These are phyloP conservation scores for Suillus placidus DNA, from an alignment of 768 basidiomycete species.

Conservation along the genomic window DNA sequence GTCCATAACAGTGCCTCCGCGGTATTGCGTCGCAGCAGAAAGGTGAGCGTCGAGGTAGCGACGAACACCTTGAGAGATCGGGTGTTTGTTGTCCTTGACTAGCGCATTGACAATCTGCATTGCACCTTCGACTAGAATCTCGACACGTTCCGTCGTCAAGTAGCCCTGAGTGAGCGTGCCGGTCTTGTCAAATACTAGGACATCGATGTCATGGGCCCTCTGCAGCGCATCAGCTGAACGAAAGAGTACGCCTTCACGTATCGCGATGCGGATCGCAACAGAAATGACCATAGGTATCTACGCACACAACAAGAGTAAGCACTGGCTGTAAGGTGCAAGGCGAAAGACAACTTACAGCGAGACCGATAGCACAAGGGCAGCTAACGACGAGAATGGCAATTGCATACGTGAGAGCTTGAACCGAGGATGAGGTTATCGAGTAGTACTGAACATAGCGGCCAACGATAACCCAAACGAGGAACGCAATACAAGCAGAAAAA, in stretches of 20 bases:
- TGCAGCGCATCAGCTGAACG: conserved; percentile 48
- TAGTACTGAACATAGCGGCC: conserved; percentile 32
- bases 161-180: conserved; percentile 54
- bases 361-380: too few species aligned
- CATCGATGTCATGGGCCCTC: conserved; percentile 42
- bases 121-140: conserved; percentile 26
- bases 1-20: conserved; percentile 13
- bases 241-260: conserved; percentile 33
- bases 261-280: conserved; percentile 20
- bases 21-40: conserved; percentile 6
- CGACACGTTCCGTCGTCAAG: conserved; percentile 40
- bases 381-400: too few species aligned
- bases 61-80: conserved; percentile 38
- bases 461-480: conserved; percentile 41
- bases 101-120: conserved; percentile 34
- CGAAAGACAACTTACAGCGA: too few species aligned
- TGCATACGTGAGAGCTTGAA: conserved; percentile 11
- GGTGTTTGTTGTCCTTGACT: conserved; percentile 38
- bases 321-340: too few species aligned
- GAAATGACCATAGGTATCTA: conserved; percentile 28
- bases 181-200: conserved; percentile 62
- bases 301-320: too few species aligned
- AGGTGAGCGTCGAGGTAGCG: conserved; percentile 27
- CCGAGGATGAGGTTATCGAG: conserved; percentile 27
- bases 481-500: conserved; percentile 39